Evolutionary conservation across 352 stramenopile species (phyloP), one percentile per base, ranked within the genome.

Genomic region (Pythium scleroteichum): DNA sequence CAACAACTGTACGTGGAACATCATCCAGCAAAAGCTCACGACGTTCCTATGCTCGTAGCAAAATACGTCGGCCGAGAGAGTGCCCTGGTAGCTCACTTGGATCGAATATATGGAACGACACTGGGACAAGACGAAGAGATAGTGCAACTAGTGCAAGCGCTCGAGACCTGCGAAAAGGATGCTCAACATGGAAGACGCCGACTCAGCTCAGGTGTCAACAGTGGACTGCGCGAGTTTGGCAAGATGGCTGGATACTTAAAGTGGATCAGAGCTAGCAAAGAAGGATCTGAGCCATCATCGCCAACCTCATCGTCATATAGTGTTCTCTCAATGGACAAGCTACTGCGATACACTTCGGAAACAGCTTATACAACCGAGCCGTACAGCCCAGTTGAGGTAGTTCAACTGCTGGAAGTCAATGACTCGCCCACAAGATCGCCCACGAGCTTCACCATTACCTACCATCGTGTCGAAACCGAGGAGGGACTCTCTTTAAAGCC

Each of bases 101-200:
- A 93, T 59, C 74, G 75, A 7, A 85, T 93, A 27, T 89, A 92
- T 52, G 72, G 73, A 9, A 88, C 84, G 0, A 42, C 33, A 4
- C 51, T 93, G 24, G 51, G 55, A 4, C 60, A 67, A 13, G 73
- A 90, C 24, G 17, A 19, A 3, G 63, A 66, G 2, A 59, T 92
- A 6, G 19, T 54, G 4, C 38, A 24, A 16, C 46, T 90, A 3
- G 57, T 90, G 3, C 39, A 64, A 6, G 54, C 20, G n/a, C n/a
- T 71, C 4, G 64, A 66, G 32, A 32, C 24, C 19, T 19, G 16
- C 4, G 53, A 20, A 4, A 26, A 33, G 17, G 26, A 59, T 7
- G 3, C 39, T n/a, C 52, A 19, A n/a, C 17, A 5, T 20, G n/a
- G 23, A 19, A 9, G 22, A 26, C 32, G 20, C 1, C 60, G 42